These are phyloP conservation scores for Uronychia setigera DNA, from an alignment of 73 alveolate genomes.

Conservation along the genomic window DNA sequence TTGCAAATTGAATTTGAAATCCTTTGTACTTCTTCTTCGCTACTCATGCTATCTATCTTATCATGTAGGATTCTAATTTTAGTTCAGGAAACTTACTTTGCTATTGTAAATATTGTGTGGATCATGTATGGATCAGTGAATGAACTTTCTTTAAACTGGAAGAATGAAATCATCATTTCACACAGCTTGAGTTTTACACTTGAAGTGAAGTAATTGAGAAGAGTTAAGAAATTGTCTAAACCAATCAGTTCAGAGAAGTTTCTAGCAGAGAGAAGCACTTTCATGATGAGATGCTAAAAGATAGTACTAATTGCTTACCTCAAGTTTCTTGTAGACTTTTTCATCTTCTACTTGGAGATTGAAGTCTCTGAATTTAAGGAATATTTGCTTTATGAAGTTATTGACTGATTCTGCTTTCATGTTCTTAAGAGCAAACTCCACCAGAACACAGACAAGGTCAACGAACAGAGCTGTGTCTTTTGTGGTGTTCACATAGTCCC, in stretches of 20 bases:
- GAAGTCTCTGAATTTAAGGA: constrained; percentile 64
- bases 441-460: constrained; percentile 70
- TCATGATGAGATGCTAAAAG: constrained; percentile 30
- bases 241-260: constrained; percentile 78
- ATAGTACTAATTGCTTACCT: background rate
- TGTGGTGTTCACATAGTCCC: constrained; percentile 59
- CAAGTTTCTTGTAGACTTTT: constrained; percentile 45
- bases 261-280: constrained; percentile 71
- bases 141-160: constrained; percentile 79
- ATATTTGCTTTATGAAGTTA: constrained; percentile 71
- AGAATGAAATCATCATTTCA: constrained; percentile 86
- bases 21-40: constrained; percentile 70
- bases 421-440: constrained; percentile 77
- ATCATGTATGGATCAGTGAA: constrained; percentile 90
- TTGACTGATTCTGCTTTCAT: constrained; percentile 67
- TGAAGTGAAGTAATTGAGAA: constrained; percentile 89
- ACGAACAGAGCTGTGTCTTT: constrained; percentile 61
- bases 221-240: constrained; percentile 86
- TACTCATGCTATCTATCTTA: constrained; percentile 80
- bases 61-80: constrained; percentile 70
- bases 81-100: constrained; percentile 53
- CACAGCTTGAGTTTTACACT: constrained; percentile 90
- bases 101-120: constrained; percentile 89
- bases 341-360: constrained; percentile 56
- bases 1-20: constrained; percentile 69